A percentile compares a stretch with the other conserved stretches of the same genome.
Evolutionary conservation across 164 flowering plant genomes (phyloP).

Genomic region (Tinospora cordifolia): DNA sequence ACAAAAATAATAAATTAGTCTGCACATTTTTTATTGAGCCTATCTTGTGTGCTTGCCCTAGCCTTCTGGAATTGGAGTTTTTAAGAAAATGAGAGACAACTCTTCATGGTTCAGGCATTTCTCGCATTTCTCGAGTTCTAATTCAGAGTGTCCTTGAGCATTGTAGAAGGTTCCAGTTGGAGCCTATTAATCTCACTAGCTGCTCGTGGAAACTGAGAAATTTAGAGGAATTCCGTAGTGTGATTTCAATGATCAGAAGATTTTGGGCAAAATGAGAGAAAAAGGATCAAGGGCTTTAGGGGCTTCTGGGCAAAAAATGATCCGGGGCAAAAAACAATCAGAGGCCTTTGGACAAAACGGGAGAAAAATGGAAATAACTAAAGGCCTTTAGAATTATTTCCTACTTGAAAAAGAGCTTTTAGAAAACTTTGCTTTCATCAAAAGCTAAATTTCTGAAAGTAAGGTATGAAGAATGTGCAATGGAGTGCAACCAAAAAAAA

Average conservation of each 20-base stretch:
- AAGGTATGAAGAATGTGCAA: background rate
- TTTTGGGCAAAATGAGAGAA: too few species aligned
- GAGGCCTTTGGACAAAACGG: too few species aligned
- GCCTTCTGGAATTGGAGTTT: conserved; percentile 42
- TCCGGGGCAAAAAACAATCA: too few species aligned
- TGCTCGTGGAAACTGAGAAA: conserved; percentile 37
- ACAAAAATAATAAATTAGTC: too few species aligned
- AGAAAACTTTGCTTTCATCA: background rate
- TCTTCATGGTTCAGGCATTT: conserved; percentile 22
- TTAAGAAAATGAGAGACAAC: conserved; percentile 50
- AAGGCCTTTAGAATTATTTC: background rate
- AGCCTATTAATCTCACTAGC: conserved; percentile 32
- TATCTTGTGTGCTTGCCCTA: conserved; percentile 43
- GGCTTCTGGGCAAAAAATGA: too few species aligned
- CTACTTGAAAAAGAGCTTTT: background rate
- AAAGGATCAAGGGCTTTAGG: too few species aligned
- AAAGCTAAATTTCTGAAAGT: background rate
- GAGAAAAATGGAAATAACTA: too few species aligned
- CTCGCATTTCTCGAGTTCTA: conserved; percentile 24
- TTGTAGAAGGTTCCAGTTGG: conserved; percentile 36
- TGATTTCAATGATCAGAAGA: conserved; percentile 35
- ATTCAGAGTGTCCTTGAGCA: conserved; percentile 42
- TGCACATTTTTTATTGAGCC: conserved; percentile 40
- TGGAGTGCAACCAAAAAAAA: conserved; percentile 6
- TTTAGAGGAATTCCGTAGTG: conserved; percentile 50